These are phyloP conservation scores for Lipomyces sp. DNA, from an alignment of 805 yeast genomes.

Conservation along the genomic window DNA sequence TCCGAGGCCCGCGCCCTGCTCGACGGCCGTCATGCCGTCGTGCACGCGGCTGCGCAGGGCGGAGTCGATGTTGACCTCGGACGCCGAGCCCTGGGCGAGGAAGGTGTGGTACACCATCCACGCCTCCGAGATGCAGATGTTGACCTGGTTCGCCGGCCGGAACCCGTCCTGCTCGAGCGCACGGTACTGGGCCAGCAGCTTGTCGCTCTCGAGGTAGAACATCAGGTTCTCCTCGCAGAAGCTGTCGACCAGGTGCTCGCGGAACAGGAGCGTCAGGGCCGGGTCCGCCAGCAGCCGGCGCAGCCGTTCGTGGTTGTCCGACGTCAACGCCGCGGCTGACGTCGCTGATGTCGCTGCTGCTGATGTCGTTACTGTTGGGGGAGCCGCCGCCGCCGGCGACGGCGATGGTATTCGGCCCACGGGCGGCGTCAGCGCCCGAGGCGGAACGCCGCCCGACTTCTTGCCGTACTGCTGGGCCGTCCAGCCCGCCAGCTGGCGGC, in stretches of 20 bases:
- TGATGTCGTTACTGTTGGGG: not conserved
- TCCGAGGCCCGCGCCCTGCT: not conserved
- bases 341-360: not conserved
- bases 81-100: conserved; percentile 63
- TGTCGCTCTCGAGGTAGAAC: conserved; percentile 59
- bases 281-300: conserved; percentile 63
- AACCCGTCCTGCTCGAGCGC: conserved; percentile 11
- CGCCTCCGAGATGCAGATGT: conserved; percentile 47
- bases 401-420: not conserved
- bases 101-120: conserved; percentile 65
- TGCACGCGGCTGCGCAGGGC: conserved; percentile 17
- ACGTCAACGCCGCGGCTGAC: not conserved
- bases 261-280: conserved; percentile 66
- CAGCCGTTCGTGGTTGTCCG: conserved; percentile 27
- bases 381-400: not conserved
- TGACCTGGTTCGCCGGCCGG: conserved; percentile 6
- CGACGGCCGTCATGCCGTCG: conserved; percentile 18
- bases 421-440: not conserved
- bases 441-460: not conserved
- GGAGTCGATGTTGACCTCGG: conserved; percentile 66
- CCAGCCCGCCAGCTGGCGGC: conserved; percentile 22
- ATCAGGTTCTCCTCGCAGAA: conserved; percentile 75
- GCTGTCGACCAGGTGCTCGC: conserved; percentile 59
- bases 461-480: not conserved
- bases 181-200: conserved; percentile 37